Percentiles rank a stretch among this genome's conserved stretches.
phyloP scores from a whole-genome alignment of 179 eudicot species.

The Heliamphora pulchella region DNA sequence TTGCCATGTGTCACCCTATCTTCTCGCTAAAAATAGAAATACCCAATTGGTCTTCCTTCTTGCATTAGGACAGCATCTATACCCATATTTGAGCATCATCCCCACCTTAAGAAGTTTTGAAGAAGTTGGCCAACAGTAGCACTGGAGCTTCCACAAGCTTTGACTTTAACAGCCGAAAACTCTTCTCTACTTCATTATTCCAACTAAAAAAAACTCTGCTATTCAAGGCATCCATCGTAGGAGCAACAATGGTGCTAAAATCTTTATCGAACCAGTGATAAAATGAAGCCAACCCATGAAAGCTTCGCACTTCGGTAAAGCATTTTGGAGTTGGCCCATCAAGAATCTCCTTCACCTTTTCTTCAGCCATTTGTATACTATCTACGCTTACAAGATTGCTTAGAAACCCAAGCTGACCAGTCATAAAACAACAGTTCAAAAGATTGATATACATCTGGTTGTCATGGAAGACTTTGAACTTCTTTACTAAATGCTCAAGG shows the following conservation, averaged over 20 bases:
- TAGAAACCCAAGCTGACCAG: neutral
- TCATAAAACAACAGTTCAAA: neutral
- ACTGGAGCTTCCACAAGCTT: too few species aligned
- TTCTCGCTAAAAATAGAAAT: too few species aligned
- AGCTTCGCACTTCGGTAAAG: neutral
- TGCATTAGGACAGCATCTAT: too few species aligned
- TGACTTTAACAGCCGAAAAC: too few species aligned
- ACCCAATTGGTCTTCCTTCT: too few species aligned
- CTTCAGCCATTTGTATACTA: conserved; percentile 2
- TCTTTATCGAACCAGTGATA: neutral
- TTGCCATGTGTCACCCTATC: too few species aligned
- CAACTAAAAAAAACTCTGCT: neutral
- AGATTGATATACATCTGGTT: neutral
- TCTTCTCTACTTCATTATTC: neutral
- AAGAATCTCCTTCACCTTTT: neutral
- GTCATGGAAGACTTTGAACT: conserved; percentile 1
- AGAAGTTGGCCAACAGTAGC: too few species aligned
- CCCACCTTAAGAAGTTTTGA: too few species aligned
- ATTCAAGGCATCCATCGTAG: neutral
- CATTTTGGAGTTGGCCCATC: neutral
- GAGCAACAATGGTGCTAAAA: neutral
- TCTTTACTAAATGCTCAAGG: neutral
- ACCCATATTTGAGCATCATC: too few species aligned
- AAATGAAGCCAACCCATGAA: neutral
- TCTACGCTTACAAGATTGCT: neutral